Evolutionary conservation across 345 rosid genomes (phyloP).

Genomic region (Raphanus sativus): DNA sequence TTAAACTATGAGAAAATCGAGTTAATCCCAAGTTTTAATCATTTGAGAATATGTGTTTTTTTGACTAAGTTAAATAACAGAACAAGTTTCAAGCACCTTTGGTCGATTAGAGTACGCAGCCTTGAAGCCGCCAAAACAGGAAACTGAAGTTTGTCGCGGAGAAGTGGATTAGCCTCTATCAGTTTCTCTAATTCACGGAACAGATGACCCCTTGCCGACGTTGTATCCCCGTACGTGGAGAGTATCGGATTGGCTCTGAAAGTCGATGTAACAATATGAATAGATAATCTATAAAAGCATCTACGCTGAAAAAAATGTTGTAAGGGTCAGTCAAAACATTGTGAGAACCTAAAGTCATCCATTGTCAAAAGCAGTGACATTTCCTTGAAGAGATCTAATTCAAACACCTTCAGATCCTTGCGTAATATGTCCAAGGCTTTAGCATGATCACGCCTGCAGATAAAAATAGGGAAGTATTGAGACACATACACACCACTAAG

Average conservation of each 20-base stretch:
- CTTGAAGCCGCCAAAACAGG: conserved; percentile 77
- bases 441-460: conserved; percentile 65
- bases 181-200: conserved; percentile 67
- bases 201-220: conserved; percentile 79
- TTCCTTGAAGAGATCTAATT: conserved; percentile 72
- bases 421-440: conserved; percentile 78
- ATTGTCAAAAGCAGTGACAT: conserved; percentile 72
- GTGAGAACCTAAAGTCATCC: conserved; percentile 72
- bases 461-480: not conserved
- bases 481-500: not conserved
- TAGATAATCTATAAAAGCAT: not conserved
- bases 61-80: not conserved
- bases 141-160: conserved; percentile 88
- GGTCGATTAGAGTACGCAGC: conserved; percentile 74
- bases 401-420: conserved; percentile 82
- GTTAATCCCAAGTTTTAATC: conserved; percentile 23
- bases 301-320: conserved; percentile 1
- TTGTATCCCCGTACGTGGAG: conserved; percentile 77
- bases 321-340: not conserved
- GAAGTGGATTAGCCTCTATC: conserved; percentile 48
- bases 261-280: conserved; percentile 20
- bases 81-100: conserved; percentile 51
- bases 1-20: conserved; percentile 51
- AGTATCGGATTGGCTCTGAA: conserved; percentile 78
- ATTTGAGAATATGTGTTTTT: not conserved